Percentiles rank a stretch among this genome's conserved stretches.
These are phyloP conservation scores for Rhizophagus sp. DNA, from an alignment of 192 early-diverging fungal genomes.

Conservation along the genomic window DNA sequence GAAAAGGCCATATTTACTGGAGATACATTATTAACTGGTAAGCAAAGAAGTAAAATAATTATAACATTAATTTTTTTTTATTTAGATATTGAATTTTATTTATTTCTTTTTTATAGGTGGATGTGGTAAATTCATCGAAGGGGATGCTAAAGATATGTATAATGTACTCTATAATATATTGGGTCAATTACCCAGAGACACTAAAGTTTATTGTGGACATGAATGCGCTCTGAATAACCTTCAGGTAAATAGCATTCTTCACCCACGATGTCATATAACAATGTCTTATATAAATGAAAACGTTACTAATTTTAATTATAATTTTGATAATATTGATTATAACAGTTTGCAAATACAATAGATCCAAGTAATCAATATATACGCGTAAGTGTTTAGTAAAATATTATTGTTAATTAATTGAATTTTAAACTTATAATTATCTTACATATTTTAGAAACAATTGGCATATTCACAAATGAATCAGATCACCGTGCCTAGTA, in stretches of 20 bases:
- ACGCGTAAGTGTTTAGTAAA: constrained; percentile 32
- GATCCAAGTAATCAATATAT: constrained; percentile 72
- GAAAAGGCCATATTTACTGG: constrained; percentile 50
- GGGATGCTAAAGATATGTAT: constrained; percentile 62
- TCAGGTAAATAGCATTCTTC: constrained; percentile 31
- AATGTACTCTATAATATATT: constrained; percentile 55
- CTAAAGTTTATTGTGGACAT: constrained; percentile 64
- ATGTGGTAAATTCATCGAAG: constrained; percentile 59
- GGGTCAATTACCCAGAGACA: constrained; percentile 56
- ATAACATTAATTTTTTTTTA: too few species aligned
- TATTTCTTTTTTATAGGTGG: constrained; percentile 40
- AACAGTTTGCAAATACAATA: constrained; percentile 71
- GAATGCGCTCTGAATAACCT: constrained; percentile 58
- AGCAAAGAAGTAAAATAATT: neutral
- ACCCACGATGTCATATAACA: too few species aligned
- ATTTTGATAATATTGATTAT: neutral
- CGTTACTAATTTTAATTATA: neutral
- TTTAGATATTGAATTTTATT: neutral
- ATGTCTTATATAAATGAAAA: too few species aligned
- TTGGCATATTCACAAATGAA: constrained; percentile 52
- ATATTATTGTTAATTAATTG: neutral
- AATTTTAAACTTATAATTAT: constrained; percentile 2
- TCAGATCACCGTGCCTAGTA: constrained; percentile 71
- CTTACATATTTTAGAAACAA: constrained; percentile 49
- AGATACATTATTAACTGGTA: constrained; percentile 55